phyloP scores from a whole-genome alignment of 2,329 filamentous ascomycete species.

The Metarhizium humberi region DNA sequence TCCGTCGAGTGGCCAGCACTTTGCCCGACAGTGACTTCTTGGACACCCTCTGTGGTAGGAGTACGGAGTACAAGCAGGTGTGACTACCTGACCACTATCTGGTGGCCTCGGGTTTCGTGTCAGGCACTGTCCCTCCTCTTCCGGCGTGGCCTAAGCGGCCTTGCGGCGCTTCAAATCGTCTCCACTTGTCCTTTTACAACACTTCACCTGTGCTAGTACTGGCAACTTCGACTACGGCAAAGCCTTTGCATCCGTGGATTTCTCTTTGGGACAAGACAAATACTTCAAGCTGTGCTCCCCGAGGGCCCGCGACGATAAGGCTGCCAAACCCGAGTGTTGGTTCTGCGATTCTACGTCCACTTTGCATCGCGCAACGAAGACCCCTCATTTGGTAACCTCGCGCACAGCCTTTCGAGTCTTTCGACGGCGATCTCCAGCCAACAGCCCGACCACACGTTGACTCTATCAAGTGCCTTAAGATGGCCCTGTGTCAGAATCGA shows the following conservation, averaged over 20 bases:
- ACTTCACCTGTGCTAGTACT: neutral
- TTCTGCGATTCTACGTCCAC: neutral
- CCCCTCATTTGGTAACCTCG: neutral
- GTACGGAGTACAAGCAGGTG: too few species aligned
- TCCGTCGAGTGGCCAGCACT: too few species aligned
- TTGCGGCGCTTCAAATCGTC: neutral
- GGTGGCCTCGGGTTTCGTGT: too few species aligned
- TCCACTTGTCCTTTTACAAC: too few species aligned
- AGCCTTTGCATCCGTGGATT: neutral
- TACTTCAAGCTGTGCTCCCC: neutral
- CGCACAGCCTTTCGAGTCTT: neutral
- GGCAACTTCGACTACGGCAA: neutral
- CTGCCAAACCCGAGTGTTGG: neutral
- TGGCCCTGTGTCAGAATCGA: conserved; percentile 84
- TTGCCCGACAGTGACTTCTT: too few species aligned
- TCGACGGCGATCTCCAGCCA: neutral
- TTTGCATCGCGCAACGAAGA: neutral
- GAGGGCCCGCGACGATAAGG: neutral
- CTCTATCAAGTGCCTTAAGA: conserved; percentile 26
- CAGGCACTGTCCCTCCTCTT: too few species aligned
- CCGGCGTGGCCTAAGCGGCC: too few species aligned
- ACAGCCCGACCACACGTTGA: neutral
- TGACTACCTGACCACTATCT: too few species aligned
- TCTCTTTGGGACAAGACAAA: neutral
- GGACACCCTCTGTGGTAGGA: too few species aligned